phyloP scores from a whole-genome alignment of 129 eudicot species.

The Apium graveolens region DNA sequence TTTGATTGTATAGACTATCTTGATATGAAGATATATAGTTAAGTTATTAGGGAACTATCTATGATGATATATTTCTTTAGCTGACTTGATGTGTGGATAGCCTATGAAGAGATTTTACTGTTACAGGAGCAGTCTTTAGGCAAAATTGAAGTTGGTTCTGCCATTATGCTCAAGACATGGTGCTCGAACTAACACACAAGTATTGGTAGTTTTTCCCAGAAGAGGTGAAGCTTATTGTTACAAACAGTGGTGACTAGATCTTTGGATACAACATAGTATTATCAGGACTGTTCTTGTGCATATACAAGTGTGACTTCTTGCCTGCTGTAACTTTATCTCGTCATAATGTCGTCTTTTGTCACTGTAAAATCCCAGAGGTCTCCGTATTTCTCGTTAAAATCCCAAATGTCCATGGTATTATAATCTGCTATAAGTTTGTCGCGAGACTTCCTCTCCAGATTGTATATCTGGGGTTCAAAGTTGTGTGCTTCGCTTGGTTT shows the following conservation, averaged over 20 bases:
- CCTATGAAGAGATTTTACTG: too few relatives aligned
- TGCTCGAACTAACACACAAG: too few relatives aligned
- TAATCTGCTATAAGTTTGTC: slow-evolving; percentile 87
- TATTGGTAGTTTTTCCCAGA: background rate
- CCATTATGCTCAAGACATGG: too few relatives aligned
- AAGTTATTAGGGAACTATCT: too few relatives aligned
- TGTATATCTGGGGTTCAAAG: slow-evolving; percentile 89
- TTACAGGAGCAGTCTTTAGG: too few relatives aligned
- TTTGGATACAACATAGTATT: background rate
- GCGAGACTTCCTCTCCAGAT: slow-evolving; percentile 79
- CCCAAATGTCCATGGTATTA: slow-evolving; percentile 97
- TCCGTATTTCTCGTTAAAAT: slow-evolving; percentile 88
- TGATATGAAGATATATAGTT: too few relatives aligned
- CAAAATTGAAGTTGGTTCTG: too few relatives aligned
- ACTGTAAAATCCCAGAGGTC: slow-evolving; percentile 97
- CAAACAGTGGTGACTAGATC: background rate
- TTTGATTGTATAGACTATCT: too few relatives aligned
- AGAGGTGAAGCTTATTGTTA: background rate
- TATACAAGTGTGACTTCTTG: background rate
- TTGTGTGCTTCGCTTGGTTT: slow-evolving; percentile 90
- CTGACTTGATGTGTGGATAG: too few relatives aligned
- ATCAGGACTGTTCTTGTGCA: background rate
- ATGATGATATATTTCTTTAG: too few relatives aligned
- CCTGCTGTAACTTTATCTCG: slow-evolving; percentile 31
- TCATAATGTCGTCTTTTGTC: slow-evolving; percentile 54